Evolutionary conservation across 148 eudicot species (phyloP).

Genomic region (Rhododendron griersonianum): DNA sequence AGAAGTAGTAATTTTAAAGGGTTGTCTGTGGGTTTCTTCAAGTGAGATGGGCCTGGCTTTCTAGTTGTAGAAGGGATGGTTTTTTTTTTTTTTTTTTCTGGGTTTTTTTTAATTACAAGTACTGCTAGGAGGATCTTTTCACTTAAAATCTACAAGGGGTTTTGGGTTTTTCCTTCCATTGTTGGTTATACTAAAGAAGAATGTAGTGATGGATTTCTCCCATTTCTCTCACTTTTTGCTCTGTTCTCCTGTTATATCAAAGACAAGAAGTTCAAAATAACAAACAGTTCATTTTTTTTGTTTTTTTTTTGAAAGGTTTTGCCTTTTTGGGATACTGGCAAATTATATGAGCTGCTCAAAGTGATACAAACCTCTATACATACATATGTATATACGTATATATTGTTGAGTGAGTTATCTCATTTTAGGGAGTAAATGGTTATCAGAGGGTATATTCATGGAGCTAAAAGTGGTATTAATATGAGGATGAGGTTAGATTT

Average conservation of each 20-base stretch:
- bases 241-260: not conserved
- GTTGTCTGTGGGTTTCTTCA: not conserved
- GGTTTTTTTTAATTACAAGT: not conserved
- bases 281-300: not conserved
- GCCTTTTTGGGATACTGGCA: not conserved
- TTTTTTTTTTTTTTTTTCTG: not conserved
- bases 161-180: not conserved
- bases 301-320: not conserved
- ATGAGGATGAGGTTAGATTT: not conserved
- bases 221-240: not conserved
- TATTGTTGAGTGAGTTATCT: not conserved
- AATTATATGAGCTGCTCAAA: not conserved
- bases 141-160: not conserved
- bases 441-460: not conserved
- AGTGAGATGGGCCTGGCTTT: not conserved
- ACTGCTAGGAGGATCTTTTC: conserved; percentile 13
- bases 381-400: not conserved
- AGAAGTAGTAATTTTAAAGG: not conserved
- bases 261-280: not conserved
- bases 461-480: not conserved
- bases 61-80: not conserved
- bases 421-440: not conserved
- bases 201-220: conserved; percentile 6
- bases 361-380: not conserved
- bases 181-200: not conserved